Percentiles rank a stretch among this genome's conserved stretches.
phyloP scores from a whole-genome alignment of 768 basidiomycete species.

The Trametes elegans region DNA sequence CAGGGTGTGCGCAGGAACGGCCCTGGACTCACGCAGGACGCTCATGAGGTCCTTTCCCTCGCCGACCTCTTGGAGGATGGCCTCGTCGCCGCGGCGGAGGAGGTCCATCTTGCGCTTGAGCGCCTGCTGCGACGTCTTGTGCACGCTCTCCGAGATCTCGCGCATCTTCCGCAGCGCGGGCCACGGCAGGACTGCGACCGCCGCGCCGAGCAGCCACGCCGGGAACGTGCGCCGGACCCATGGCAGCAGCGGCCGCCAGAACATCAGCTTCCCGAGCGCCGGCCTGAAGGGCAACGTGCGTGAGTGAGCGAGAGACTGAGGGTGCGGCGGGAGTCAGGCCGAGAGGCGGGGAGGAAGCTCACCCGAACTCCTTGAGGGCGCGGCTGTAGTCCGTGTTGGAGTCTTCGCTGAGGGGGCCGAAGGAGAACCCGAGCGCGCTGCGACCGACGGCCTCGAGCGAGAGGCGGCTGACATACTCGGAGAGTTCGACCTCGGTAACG shows the following conservation, averaged over 20 bases:
- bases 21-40: neutral
- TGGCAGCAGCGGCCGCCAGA: conserved; percentile 1
- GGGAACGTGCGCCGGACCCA: conserved; percentile 4
- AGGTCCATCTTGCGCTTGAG: neutral
- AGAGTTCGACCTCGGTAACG: conserved; percentile 6
- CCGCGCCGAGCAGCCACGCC: neutral
- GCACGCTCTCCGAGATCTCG: conserved; percentile 8
- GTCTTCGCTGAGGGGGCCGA: conserved; percentile 5
- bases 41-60: conserved; percentile 9
- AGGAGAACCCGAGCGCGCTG: conserved; percentile 1
- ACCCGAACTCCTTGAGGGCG: conserved; percentile 12
- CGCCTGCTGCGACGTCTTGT: neutral
- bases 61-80: neutral
- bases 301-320: too few species aligned
- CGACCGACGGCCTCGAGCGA: conserved; percentile 10
- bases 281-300: too few species aligned
- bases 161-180: neutral
- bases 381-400: conserved; percentile 13
- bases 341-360: neutral
- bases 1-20: too few species aligned
- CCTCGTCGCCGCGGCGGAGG: neutral
- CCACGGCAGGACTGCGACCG: neutral
- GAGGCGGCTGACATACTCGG: conserved; percentile 2
- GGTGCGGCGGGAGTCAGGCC: too few species aligned
- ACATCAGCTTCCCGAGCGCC: neutral